Evolutionary conservation across 1,139 yeast genomes (phyloP).

Genomic region (Saccharomyces hybrid): DNA sequence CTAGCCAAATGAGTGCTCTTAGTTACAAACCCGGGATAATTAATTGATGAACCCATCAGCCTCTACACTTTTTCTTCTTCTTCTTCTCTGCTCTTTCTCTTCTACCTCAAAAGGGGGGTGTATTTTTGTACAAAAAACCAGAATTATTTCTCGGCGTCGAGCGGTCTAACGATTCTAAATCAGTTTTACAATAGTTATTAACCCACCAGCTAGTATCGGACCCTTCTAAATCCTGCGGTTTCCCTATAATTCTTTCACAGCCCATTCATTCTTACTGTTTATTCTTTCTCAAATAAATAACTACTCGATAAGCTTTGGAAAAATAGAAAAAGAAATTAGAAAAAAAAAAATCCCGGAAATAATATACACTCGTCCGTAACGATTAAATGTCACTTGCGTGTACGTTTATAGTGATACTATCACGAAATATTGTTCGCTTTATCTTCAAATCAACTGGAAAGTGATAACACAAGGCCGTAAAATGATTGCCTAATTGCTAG

Average conservation of each 20-base stretch:
- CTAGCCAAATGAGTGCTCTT: conserved; percentile 6
- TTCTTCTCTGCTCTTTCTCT: not conserved
- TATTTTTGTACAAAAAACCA: not conserved
- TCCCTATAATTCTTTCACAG: not conserved
- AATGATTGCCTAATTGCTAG: not conserved
- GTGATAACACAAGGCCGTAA: not conserved
- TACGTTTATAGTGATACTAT: not conserved
- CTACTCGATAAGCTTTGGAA: not conserved
- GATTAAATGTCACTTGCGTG: not conserved
- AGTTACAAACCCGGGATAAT: conserved; percentile 17
- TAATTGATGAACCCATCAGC: conserved; percentile 21
- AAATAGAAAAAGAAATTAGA: not conserved
- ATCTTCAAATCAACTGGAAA: too few relatives aligned
- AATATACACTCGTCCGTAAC: not conserved
- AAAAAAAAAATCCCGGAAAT: not conserved
- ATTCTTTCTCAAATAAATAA: not conserved
- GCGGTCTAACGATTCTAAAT: not conserved
- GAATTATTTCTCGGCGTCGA: not conserved
- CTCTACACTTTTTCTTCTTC: not conserved
- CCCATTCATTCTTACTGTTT: not conserved
- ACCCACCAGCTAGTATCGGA: not conserved
- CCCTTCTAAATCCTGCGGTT: not conserved
- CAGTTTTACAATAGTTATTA: not conserved
- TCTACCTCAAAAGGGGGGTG: not conserved
- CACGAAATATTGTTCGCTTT: not conserved